phyloP scores from a whole-genome alignment of 305 asterid genomes.

The Ilex paraguariensis region DNA sequence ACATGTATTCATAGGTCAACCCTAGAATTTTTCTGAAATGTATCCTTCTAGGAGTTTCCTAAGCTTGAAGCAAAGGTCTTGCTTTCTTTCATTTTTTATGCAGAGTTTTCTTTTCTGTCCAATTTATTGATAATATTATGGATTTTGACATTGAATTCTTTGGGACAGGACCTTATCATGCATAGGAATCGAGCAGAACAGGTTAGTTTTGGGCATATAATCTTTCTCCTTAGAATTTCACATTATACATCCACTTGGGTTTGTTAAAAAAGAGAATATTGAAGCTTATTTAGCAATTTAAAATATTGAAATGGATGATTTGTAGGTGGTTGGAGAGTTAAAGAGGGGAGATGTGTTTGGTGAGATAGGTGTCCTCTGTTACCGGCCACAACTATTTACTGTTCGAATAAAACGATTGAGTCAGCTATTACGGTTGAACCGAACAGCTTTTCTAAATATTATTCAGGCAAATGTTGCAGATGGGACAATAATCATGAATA shows the following conservation, averaged over 20 bases:
- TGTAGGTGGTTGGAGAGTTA: constrained; percentile 47
- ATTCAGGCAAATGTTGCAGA: constrained; percentile 77
- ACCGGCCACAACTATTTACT: constrained; percentile 65
- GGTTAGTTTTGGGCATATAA: constrained; percentile 21
- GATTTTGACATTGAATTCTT: constrained; percentile 17
- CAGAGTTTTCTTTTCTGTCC: too few species aligned
- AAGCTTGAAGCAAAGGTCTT: too few species aligned
- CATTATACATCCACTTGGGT: too few species aligned
- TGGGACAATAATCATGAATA: constrained; percentile 74
- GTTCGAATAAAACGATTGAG: constrained; percentile 68
- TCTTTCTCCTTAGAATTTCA: too few species aligned
- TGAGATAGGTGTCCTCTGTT: constrained; percentile 78
- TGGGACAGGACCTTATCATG: constrained; percentile 49
- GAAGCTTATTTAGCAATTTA: too few species aligned
- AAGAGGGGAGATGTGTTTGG: constrained; percentile 66
- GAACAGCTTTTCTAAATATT: constrained; percentile 54
- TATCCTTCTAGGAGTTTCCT: too few species aligned
- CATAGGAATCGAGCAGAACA: constrained; percentile 30
- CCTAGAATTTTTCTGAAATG: too few species aligned
- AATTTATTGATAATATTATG: neutral
- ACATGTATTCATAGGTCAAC: too few species aligned
- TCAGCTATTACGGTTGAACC: constrained; percentile 72
- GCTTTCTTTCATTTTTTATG: too few species aligned
- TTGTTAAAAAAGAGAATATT: too few species aligned
- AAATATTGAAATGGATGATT: neutral